These are phyloP conservation scores for Blastobotrys proliferans DNA, from an alignment of 1,139 yeast genomes.

Conservation along the genomic window DNA sequence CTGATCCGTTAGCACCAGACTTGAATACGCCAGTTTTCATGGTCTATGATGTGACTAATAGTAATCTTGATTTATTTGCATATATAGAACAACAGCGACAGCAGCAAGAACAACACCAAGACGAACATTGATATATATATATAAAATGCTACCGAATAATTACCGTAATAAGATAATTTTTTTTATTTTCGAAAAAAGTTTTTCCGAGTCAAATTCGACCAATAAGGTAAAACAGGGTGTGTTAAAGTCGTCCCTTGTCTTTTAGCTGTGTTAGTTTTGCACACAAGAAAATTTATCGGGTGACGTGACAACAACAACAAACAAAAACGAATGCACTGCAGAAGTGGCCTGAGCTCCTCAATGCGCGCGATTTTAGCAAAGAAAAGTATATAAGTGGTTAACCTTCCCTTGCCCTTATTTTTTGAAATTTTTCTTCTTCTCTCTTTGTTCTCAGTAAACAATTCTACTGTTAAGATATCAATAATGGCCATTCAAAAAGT, in stretches of 20 bases:
- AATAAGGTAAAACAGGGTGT: too few relatives aligned
- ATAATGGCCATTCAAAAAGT: constrained; percentile 60
- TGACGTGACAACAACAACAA: too few relatives aligned
- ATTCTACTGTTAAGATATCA: constrained; percentile 2
- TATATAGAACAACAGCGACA: constrained; percentile 10
- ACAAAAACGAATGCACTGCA: too few relatives aligned
- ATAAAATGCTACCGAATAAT: not conserved
- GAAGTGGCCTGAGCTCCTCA: too few relatives aligned
- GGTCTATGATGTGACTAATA: not conserved
- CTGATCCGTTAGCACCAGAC: not conserved
- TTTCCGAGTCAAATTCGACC: too few relatives aligned
- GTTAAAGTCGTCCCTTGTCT: too few relatives aligned
- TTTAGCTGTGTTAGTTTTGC: too few relatives aligned
- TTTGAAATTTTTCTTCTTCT: constrained; percentile 6
- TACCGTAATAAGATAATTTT: not conserved
- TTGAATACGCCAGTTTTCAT: too few relatives aligned
- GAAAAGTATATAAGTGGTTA: too few relatives aligned
- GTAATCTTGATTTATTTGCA: constrained; percentile 10
- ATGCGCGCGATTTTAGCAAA: too few relatives aligned
- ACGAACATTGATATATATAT: not conserved
- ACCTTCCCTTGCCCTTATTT: constrained; percentile 6
- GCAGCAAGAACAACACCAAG: not conserved
- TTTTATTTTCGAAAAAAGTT: not conserved
- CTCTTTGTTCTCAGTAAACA: not conserved
- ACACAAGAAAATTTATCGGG: too few relatives aligned